Evolutionary conservation across 768 basidiomycete species (phyloP).

Genomic region (Kwoniella dejecticola): DNA sequence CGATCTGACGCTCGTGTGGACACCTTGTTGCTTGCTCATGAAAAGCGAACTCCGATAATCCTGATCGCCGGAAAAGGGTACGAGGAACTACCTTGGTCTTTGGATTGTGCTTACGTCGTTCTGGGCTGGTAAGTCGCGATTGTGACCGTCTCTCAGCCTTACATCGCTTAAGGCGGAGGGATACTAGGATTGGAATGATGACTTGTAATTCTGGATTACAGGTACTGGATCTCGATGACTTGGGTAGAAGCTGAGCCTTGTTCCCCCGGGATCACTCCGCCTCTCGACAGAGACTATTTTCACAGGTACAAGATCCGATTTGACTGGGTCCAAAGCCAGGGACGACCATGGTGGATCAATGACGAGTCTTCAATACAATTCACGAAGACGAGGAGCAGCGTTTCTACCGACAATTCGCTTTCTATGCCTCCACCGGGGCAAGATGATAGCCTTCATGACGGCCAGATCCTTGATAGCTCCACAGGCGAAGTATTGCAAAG

Average conservation of each 20-base stretch:
- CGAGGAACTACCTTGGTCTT: slow-evolving; percentile 35
- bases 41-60: slow-evolving; percentile 35
- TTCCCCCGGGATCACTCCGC: slow-evolving; percentile 4
- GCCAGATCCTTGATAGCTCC: too few relatives aligned
- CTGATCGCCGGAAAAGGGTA: slow-evolving; percentile 46
- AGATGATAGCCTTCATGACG: too few relatives aligned
- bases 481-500: too few relatives aligned
- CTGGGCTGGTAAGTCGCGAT: slow-evolving; percentile 49
- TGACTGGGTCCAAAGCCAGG: slow-evolving; percentile 46
- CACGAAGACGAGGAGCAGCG: too few relatives aligned
- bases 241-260: slow-evolving; percentile 47
- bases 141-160: not conserved
- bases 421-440: too few relatives aligned
- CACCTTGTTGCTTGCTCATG: slow-evolving; percentile 30
- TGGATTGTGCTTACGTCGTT: slow-evolving; percentile 38
- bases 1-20: slow-evolving; percentile 33
- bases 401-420: too few relatives aligned
- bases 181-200: too few relatives aligned
- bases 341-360: slow-evolving; percentile 40
- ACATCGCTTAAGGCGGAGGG: too few relatives aligned
- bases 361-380: not conserved
- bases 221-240: slow-evolving; percentile 43
- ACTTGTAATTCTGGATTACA: too few relatives aligned
- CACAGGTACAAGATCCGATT: slow-evolving; percentile 48
- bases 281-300: slow-evolving; percentile 20